Evolutionary conservation across 2,329 filamentous ascomycete species (phyloP).

Genomic region (Pyricularia sp.): DNA sequence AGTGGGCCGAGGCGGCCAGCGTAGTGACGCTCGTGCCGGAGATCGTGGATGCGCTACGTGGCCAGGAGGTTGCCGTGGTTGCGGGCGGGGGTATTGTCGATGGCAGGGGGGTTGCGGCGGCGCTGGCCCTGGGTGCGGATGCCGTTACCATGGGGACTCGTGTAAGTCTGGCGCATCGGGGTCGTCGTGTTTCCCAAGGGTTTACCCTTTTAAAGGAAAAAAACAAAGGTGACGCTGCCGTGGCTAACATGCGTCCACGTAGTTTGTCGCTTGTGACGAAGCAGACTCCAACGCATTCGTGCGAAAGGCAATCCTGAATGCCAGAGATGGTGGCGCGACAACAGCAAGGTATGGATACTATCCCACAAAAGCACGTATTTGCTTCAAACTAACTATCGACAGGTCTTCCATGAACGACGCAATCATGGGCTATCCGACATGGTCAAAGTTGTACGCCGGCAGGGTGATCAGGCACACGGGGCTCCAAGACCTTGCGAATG

Average conservation of each 20-base stretch:
- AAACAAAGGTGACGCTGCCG: too few species aligned
- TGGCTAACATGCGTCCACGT: too few species aligned
- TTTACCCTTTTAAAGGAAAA: too few species aligned
- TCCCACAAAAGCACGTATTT: not conserved
- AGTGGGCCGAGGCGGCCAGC: constrained; percentile 42
- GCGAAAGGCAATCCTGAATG: constrained; percentile 30
- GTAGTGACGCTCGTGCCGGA: constrained; percentile 50
- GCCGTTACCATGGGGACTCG: constrained; percentile 33
- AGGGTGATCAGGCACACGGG: constrained; percentile 29
- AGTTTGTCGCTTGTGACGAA: constrained; percentile 35
- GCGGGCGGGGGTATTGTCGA: constrained; percentile 54
- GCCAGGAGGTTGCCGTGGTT: constrained; percentile 29
- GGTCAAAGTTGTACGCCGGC: constrained; percentile 30
- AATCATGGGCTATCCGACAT: constrained; percentile 28
- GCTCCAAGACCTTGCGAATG: constrained; percentile 24
- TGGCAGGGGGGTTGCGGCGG: constrained; percentile 43
- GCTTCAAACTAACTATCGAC: not conserved
- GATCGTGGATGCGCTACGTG: constrained; percentile 34
- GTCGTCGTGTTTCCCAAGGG: too few species aligned
- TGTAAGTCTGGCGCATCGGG: constrained; percentile 12
- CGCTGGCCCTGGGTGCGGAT: constrained; percentile 41
- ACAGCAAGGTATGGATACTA: constrained; percentile 30
- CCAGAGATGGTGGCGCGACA: constrained; percentile 31
- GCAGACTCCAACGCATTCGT: constrained; percentile 28
- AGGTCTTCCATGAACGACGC: constrained; percentile 34